Evolutionary conservation across 2,329 filamentous ascomycete species (phyloP), one percentile per base, ranked within the genome.

Genomic region (Drechslerella coelobrocha): DNA sequence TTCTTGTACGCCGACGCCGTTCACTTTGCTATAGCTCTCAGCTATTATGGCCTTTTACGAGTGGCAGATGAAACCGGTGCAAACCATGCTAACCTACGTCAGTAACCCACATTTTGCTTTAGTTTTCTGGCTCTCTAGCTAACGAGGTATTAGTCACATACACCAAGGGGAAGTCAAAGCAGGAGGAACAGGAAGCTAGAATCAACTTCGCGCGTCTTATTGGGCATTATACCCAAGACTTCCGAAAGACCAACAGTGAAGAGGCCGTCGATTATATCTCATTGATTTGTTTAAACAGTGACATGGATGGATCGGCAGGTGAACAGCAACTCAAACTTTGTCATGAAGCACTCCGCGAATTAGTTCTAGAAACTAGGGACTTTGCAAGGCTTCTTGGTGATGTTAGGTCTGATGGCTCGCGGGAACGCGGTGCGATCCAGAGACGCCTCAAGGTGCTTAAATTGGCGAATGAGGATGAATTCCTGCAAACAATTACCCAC

Each of bases 351-450:
- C 83, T 99, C 63, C 90, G 92, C 34, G 94, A 97, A 79, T 87
- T 97, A 61, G 92, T 97, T 24, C 84, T 99, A n/a, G 94, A 99
- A 80, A 96, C 92, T 19, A 87, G 93, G 74, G 94, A 99, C 77
- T 99, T 97, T 79, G 93, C 92, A 76, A 90, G 91, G 76, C 83
- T 99, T 12, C 87, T 99, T 52, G 94, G 95, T 57, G 95, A 99
- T 78, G 92, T 99, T 75, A 86, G 88, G 68, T 86, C 87, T 1
- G 91, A 97, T 77, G 94, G 94, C 21, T 88, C 87, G 72, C 88
- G 92, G 68, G 91, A 96, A 74, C 87, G 86, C 65, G 94, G 94
- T 55, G 86, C 91, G 24, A 92, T 99, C 73, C 92, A 97, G 79
- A 86, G 92, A 76, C 90, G 93, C 37, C 86, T 92, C 43, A 83